These are phyloP conservation scores for Nicotiana benthamiana DNA, from an alignment of 257 asterid genomes.

Conservation along the genomic window DNA sequence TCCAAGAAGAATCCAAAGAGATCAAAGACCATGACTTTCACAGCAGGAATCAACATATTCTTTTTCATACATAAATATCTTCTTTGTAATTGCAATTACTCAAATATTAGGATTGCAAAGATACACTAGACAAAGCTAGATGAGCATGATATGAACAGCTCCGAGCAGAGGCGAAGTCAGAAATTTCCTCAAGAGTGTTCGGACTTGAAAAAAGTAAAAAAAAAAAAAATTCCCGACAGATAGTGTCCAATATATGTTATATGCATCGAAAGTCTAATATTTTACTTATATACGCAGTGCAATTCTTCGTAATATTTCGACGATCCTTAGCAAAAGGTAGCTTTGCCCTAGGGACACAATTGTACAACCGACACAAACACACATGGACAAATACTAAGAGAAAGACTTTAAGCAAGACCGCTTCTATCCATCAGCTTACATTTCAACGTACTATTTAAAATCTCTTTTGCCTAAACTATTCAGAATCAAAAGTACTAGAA, in stretches of 20 bases:
- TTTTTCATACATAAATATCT: not conserved
- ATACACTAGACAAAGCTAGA: not conserved
- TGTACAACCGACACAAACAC: not conserved
- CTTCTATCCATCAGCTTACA: not conserved
- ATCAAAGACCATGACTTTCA: constrained; percentile 70
- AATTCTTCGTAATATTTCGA: no score
- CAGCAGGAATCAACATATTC: constrained; percentile 27
- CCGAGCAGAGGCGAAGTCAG: not conserved
- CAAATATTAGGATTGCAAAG: not conserved
- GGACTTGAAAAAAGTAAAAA: no score
- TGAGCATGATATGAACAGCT: not conserved
- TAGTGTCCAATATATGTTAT: no score
- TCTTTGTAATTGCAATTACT: not conserved
- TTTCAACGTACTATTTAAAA: no score
- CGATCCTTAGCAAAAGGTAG: no score
- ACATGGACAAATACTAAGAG: not conserved
- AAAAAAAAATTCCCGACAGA: no score
- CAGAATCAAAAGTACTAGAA: not conserved
- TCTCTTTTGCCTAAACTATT: not conserved
- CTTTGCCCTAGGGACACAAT: not conserved
- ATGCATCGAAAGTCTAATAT: no score
- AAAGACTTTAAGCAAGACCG: not conserved
- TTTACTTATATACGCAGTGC: no score
- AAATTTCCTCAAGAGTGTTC: no score
- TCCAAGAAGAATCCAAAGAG: constrained; percentile 66